A percentile compares a stretch with the other conserved stretches of the same genome.
Evolutionary conservation across 352 stramenopile genomes (phyloP).

Genomic region (Phytophthora crassamura): DNA sequence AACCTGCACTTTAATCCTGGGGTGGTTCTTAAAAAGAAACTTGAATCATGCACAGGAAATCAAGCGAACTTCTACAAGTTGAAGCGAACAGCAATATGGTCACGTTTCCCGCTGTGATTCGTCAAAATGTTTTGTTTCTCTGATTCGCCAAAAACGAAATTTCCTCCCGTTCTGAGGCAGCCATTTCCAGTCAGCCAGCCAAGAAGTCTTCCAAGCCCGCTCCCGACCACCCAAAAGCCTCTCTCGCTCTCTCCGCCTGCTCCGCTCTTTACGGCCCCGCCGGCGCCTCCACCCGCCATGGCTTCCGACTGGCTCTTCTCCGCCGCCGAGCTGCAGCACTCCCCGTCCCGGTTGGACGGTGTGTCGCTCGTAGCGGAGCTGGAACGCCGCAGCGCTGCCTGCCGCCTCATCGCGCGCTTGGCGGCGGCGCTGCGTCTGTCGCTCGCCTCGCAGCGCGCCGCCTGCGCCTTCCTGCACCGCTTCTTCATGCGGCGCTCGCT

Average conservation of each 20-base stretch:
- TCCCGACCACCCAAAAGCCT: neutral
- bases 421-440: slow-evolving; percentile 36
- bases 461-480: slow-evolving; percentile 58
- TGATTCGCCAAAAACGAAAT: neutral
- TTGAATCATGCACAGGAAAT: too few relatives aligned
- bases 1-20: neutral
- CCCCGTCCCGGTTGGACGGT: slow-evolving; percentile 44
- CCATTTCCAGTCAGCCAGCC: slow-evolving; percentile 17
- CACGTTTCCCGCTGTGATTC: too few relatives aligned
- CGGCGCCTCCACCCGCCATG: slow-evolving; percentile 14
- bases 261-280: slow-evolving; percentile 1
- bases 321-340: slow-evolving; percentile 32
- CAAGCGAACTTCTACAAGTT: too few relatives aligned
- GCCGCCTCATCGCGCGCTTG: slow-evolving; percentile 44
- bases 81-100: too few relatives aligned
- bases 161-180: slow-evolving; percentile 16
- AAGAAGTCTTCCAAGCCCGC: slow-evolving; percentile 3
- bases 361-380: slow-evolving; percentile 38
- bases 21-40: too few relatives aligned
- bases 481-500: slow-evolving; percentile 56
- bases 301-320: slow-evolving; percentile 50
- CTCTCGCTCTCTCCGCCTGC: neutral
- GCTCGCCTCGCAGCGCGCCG: slow-evolving; percentile 44
- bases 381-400: slow-evolving; percentile 35
- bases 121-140: too few relatives aligned